Conservation (phyloP, 1,284 basidiomycete species). For the Sanghuangporus weigelae region DNA sequence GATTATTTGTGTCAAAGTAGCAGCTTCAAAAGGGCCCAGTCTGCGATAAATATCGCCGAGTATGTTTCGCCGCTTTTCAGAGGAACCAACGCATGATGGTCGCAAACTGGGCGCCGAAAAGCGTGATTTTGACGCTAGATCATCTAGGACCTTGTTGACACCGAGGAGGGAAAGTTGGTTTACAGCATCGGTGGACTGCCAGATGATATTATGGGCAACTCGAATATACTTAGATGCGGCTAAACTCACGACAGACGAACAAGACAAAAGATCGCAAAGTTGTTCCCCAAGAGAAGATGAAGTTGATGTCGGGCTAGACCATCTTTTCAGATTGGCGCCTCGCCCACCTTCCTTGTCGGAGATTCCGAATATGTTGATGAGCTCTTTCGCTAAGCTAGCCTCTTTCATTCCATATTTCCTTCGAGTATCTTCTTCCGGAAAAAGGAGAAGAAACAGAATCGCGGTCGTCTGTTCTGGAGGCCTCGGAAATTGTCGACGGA, state of each 20-base stretch:
- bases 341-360: constrained; percentile 21
- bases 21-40: constrained; percentile 54
- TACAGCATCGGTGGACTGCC: not conserved
- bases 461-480: constrained; percentile 44
- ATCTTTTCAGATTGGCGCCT: constrained; percentile 37
- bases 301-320: constrained; percentile 40
- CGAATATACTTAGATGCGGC: constrained; percentile 14
- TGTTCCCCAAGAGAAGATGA: constrained; percentile 70
- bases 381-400: constrained; percentile 46
- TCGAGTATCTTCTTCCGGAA: constrained; percentile 70
- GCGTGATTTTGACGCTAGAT: constrained; percentile 61
- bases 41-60: constrained; percentile 48
- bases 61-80: constrained; percentile 36
- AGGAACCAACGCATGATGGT: constrained; percentile 22
- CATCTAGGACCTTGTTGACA: constrained; percentile 62
- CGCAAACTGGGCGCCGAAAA: constrained; percentile 50
- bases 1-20: constrained; percentile 76
- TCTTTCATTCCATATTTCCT: constrained; percentile 77
- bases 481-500: constrained; percentile 39
- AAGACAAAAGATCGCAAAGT: constrained; percentile 41
- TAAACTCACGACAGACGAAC: constrained; percentile 31
- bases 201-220: not conserved
- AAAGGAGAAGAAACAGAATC: constrained; percentile 67
- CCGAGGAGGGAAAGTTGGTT: constrained; percentile 39
- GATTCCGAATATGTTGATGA: constrained; percentile 49